Percentiles rank a stretch among this genome's conserved stretches.
Evolutionary conservation across 2,329 filamentous ascomycete species (phyloP).

Genomic region (Pseudogymnoascus sp.): DNA sequence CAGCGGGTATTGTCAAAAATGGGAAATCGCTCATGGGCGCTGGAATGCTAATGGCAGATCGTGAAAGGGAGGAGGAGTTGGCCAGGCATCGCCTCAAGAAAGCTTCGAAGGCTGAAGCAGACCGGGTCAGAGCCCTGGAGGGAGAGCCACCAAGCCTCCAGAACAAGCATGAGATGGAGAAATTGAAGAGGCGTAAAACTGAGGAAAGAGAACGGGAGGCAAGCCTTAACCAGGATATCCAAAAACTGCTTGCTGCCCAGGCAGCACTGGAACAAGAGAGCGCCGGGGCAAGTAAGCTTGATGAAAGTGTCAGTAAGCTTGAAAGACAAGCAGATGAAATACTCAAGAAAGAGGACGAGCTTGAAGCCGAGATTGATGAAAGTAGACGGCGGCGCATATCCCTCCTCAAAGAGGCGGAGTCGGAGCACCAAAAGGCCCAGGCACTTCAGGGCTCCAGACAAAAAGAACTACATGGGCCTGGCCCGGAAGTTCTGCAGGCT

Average conservation of each 20-base stretch:
- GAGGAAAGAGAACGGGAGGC: neutral
- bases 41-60: neutral
- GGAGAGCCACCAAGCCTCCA: neutral
- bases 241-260: neutral
- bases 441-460: neutral
- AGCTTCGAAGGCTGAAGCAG: neutral
- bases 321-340: neutral
- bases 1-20: neutral
- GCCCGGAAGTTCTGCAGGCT: neutral
- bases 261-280: neutral
- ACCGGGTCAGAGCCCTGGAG: neutral
- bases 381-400: neutral
- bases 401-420: neutral
- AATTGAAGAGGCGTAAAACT: neutral
- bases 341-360: neutral
- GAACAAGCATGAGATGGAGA: slow-evolving; percentile 1
- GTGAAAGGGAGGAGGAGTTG: neutral
- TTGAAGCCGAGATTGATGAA: slow-evolving; percentile 3
- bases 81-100: neutral
- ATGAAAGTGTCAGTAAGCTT: neutral
- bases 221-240: neutral
- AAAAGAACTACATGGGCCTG: neutral
- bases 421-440: neutral
- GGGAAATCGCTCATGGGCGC: neutral
- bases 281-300: neutral